Base-by-base conservation (phyloP, 176 grass and related monocot genomes). In the Sorghum bicolor region DNA sequence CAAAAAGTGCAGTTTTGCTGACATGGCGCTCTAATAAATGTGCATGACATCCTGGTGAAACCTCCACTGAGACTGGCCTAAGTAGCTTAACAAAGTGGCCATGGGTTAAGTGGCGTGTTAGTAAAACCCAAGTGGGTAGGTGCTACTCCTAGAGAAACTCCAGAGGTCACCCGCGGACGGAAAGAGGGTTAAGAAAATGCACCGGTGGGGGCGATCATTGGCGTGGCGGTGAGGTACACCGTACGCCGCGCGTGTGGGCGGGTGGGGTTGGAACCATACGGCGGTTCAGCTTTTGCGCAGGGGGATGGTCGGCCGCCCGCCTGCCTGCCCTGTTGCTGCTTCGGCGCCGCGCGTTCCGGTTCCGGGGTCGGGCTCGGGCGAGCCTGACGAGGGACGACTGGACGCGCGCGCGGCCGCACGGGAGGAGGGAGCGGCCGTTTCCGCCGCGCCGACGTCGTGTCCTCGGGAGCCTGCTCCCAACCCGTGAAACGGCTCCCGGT, bases 251-350 rank as follows among this genome's bases (percentile, higher is more conserved):
- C 28, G 37, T 60, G 8, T 69, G n/a, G 22, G 44, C 78, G 32
- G 19, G 55, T 58, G 55, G 55, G 22, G 22, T 58, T 58, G 55
- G 55, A 58, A 9, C 55, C 55, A 89, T 86, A 73, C 66, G 74
- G 78, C 73, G 72, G 72, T 44, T 66, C 72, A 34, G 72, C 83
- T 82, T 74, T 74, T 84, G 81, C 34, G 26, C 67, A 79, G 75
- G 50, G 71, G 4, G 13, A 1, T 29, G 40, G 6, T 14, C 10
- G 53, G 55, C 45, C 45, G 45, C 15, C 7, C 19, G 24, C n/a
- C 24, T 4, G n/a, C 10, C 57, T 25, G 24, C 29, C 10, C 57
- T 25, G 24, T n/a, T 62, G 48, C 82, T 81, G 53, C 78, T 64
- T 32, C 65, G 78, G 79, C 88, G 67, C 67, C 88, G 84, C 79